These are phyloP conservation scores for Magnusiomyces starmeri DNA, from an alignment of 1,139 yeast species.

Conservation along the genomic window DNA sequence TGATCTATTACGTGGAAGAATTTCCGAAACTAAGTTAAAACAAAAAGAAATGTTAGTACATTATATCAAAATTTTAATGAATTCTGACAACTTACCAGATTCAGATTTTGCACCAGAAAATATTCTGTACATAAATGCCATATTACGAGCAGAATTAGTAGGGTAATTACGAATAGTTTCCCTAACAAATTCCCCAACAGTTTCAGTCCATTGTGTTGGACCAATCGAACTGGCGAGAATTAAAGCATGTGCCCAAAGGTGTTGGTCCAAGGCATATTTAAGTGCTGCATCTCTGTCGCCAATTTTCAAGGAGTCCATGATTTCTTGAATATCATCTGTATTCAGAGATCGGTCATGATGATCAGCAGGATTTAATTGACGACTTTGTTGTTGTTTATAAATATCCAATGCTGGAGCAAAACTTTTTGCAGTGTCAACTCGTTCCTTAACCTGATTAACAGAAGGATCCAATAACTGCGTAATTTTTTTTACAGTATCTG, in stretches of 20 bases:
- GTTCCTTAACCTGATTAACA: slow-evolving; percentile 17
- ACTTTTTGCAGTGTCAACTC: slow-evolving; percentile 14
- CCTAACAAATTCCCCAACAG: slow-evolving; percentile 46
- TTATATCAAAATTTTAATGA: not conserved
- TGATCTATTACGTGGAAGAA: slow-evolving; percentile 13
- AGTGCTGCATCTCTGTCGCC: slow-evolving; percentile 69
- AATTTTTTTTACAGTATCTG: slow-evolving; percentile 9
- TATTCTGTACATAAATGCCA: slow-evolving; percentile 58
- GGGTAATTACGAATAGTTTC: slow-evolving; percentile 36
- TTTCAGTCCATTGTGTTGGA: slow-evolving; percentile 50
- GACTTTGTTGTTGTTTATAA: slow-evolving; percentile 11
- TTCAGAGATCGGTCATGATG: slow-evolving; percentile 26
- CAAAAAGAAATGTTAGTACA: slow-evolving; percentile 7
- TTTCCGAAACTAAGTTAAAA: slow-evolving; percentile 14
- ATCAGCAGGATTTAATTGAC: slow-evolving; percentile 10
- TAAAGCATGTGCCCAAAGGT: slow-evolving; percentile 75
- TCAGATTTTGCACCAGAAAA: slow-evolving; percentile 56
- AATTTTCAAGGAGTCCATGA: slow-evolving; percentile 40
- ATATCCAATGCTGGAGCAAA: slow-evolving; percentile 16
- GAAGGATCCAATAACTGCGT: slow-evolving; percentile 14
- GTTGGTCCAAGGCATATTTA: slow-evolving; percentile 50
- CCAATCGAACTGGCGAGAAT: slow-evolving; percentile 63
- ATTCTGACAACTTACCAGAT: too few relatives aligned
- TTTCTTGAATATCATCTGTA: slow-evolving; percentile 22
- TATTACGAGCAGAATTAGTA: slow-evolving; percentile 40